Evolutionary conservation across 345 rosid species (phyloP), one percentile per base, ranked within the genome.

Genomic region (Acer yangbiense): DNA sequence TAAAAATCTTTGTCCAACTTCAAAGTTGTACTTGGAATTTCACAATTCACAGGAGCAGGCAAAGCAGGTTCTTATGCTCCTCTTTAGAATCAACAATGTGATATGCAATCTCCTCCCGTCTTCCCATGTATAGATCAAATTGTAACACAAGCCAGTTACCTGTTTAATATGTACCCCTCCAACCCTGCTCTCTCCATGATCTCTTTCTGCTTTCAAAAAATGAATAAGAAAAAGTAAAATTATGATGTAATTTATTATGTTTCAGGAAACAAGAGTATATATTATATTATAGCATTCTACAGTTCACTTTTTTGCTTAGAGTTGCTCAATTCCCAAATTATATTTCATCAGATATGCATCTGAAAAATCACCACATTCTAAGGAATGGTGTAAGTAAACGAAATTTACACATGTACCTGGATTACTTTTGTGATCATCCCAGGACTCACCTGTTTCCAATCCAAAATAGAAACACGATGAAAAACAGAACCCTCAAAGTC

Each of bases 391-490:
- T 10, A 46, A 21, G 61, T 16, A 44, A 7, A 11, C 7, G 50
- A 48, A 64, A 54, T 17, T 4, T 17, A 25, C 70, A 55, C 20
- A n/a, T 46, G 79, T 79, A 92, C 97, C 89, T 82, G 90, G 80
- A 92, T 89, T 76, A 83, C 27, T 71, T 74, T 78, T 10, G 97
- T 89, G 77, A 92, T 85, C 84, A 76, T 81, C 69, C 97, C 94
- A 39, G 90, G 91, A 81, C 85, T 82, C 72, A 73, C 84, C 83
- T 86, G 81, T 32, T 66, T 65, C 71, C 74, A 68, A 62, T 20
- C 12, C 41, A 62, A 75, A 13, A 16, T 0, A 29, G 13, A 44
- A 16, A 13, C 32, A 16, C 44, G 27, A 55, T 72, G 68, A 69
- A 65, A 61, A 54, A 13, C 7, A 23, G 62, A 41, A 52, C 16